Evolutionary conservation across 805 yeast species (phyloP).

Genomic region (Starmerella tilneyi): DNA sequence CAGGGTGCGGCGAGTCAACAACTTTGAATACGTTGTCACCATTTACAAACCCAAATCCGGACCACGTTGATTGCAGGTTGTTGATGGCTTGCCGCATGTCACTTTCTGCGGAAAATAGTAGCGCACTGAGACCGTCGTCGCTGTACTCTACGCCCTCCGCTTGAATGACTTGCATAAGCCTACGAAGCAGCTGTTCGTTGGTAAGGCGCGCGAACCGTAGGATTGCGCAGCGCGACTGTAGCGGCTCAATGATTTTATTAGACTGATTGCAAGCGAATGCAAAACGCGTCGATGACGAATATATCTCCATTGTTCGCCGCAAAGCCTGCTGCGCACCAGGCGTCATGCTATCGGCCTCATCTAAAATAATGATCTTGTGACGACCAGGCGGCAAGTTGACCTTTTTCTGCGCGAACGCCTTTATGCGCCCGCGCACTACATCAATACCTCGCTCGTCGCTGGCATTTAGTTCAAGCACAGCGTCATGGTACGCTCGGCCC

Average conservation of each 20-base stretch:
- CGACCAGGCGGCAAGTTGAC: constrained; percentile 78
- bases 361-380: constrained; percentile 85
- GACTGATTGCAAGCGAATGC: constrained; percentile 98
- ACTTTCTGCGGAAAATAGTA: constrained; percentile 92
- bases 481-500: constrained; percentile 60
- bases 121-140: constrained; percentile 84
- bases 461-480: constrained; percentile 87
- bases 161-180: constrained; percentile 61
- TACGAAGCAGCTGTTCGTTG: constrained; percentile 73
- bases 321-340: constrained; percentile 94
- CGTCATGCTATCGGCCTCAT: constrained; percentile 95
- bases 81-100: constrained; percentile 98
- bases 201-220: constrained; percentile 68
- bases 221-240: constrained; percentile 94
- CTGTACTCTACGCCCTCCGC: constrained; percentile 65
- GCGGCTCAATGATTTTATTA: constrained; percentile 88
- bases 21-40: constrained; percentile 88
- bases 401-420: constrained; percentile 91
- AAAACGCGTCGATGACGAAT: constrained; percentile 90
- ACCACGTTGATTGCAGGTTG: constrained; percentile 83
- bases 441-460: constrained; percentile 97
- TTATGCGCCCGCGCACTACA: constrained; percentile 85
- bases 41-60: constrained; percentile 87
- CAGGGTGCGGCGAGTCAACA: constrained; percentile 94
- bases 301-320: constrained; percentile 89